Base-by-base conservation (phyloP, 2,329 filamentous ascomycete species). In the Pseudocercospora musae region DNA sequence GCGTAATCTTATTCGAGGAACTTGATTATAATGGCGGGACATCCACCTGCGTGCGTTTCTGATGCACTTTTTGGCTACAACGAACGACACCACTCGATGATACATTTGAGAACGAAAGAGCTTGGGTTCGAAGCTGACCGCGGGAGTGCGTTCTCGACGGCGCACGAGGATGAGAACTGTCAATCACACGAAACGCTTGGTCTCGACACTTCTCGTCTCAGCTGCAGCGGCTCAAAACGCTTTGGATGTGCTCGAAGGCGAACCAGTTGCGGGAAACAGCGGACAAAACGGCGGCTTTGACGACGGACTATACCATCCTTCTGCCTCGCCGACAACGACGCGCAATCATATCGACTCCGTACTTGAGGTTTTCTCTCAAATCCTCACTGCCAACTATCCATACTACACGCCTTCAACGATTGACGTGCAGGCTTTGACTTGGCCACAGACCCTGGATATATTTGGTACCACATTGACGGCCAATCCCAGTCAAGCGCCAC, bases 371-470 rank as follows among this genome's bases (percentile, higher is more conserved):
- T 52, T 52, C 23, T 52, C 48, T 9, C 48, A 52, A 29, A 52
- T 52, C 15, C 48, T 52, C 48, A 27, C 48, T 18, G 48, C 48
- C 11, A 52, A 52, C 25, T 52, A 52, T 18, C 48, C 48, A 29
- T 52, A 52, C 48, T 52, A 52, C 48, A 52, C 48, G 23, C 48
- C 48, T 52, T 52, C 48, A 23, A 52, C 48, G 1, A 52, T 52
- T 25, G 48, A 52, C 25, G 48, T 29, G 21, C 48, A 52, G 23
- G 25, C 48, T 18, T 52, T 52, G 48, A 52, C 48, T 25, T 52
- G 48, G 48, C 48, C 48, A 52, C 21, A 52, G 48, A 52, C 48
- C 48, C 48, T 52, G 48, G 48, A 52, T 31, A 52, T 52, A 52
- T 52, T 52, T 29, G 48, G 48, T 18, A 52, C 48, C 9, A 52